Evolutionary conservation across 345 rosid genomes (phyloP).

Genomic region (Melaleuca quinquenervia): DNA sequence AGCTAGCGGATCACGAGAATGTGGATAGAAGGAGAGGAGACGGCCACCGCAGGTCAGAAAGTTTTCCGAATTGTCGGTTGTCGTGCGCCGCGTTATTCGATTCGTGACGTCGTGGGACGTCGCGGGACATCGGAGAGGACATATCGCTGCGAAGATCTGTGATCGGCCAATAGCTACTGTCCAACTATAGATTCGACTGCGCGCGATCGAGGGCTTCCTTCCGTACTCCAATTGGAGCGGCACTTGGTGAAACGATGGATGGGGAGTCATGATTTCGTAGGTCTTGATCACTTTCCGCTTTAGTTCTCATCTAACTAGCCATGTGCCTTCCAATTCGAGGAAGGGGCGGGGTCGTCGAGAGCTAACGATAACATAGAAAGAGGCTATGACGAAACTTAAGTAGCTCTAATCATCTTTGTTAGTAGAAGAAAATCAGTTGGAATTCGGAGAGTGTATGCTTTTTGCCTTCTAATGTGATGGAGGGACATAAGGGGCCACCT

Average conservation of each 20-base stretch:
- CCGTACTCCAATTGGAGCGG: not conserved
- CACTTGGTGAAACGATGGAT: not conserved
- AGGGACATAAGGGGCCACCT: not conserved
- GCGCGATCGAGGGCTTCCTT: not conserved
- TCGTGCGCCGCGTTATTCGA: not conserved
- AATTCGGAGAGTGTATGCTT: not conserved
- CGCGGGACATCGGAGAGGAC: not conserved
- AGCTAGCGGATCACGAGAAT: not conserved
- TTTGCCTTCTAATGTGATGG: not conserved
- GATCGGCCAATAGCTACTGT: not conserved
- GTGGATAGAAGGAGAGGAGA: not conserved
- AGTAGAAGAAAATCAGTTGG: not conserved
- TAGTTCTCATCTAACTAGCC: not conserved
- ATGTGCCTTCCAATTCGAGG: not conserved
- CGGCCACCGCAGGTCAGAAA: accelerated
- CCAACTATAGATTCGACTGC: not conserved
- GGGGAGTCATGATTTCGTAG: not conserved
- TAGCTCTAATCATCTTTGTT: not conserved
- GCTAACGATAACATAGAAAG: not conserved
- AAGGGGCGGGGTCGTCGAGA: not conserved
- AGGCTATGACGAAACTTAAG: not conserved
- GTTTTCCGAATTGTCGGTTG: accelerated
- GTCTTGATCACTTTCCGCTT: not conserved
- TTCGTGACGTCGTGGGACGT: not conserved
- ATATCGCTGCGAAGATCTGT: not conserved